Evolutionary conservation across 805 yeast genomes (phyloP), one percentile per base, ranked within the genome.

Genomic region (Trichomonascus vanleenenianus): DNA sequence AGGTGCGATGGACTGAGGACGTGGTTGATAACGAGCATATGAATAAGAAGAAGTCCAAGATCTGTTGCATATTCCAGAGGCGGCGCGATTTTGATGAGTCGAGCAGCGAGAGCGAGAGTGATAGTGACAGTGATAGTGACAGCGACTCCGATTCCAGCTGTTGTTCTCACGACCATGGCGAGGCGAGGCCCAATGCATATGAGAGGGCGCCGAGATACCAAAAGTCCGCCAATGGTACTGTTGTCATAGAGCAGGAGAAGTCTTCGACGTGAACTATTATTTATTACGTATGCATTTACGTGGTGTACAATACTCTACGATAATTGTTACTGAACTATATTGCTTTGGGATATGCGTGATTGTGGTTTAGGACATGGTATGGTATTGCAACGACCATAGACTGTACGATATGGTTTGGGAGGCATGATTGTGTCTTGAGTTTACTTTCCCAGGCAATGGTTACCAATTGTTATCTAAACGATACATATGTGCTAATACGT

Each of bases 1-100:
- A 75, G 35, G 96, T 91, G 0, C 72, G 79, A 43, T 91, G 97
- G 96, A 72, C 81, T 6, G 85, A 83, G 32, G 95, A 81, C 39
- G 89, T 86, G 2, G 73, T 93, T 3, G 97, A 91, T 62, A 91
- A 91, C 61, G 98, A 91, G 65, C 65, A 84, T 59, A 71, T 93
- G 84, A 76, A 83, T 58, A 85, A 78, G 67, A 93, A 93, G 68
- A 88, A 87, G 60, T 78, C 95, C 10, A 91, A 91, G 63, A 83
- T 70, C 83, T 89, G 70, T 93, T 96, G 46, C 80, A 85, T 68
- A n/a, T 67, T 56, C 51, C 68, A 65, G 44, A 64, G 64, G 15
- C 56, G 54, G 20, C 54, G 70, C 50, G 59, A 67, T 56, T 60
- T 66, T 45, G 69, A 61, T 34, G 71, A 66, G 50, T 53, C 63